These are phyloP conservation scores for Penicillium lividum DNA, from an alignment of 495 filamentous ascomycete genomes.

Conservation along the genomic window DNA sequence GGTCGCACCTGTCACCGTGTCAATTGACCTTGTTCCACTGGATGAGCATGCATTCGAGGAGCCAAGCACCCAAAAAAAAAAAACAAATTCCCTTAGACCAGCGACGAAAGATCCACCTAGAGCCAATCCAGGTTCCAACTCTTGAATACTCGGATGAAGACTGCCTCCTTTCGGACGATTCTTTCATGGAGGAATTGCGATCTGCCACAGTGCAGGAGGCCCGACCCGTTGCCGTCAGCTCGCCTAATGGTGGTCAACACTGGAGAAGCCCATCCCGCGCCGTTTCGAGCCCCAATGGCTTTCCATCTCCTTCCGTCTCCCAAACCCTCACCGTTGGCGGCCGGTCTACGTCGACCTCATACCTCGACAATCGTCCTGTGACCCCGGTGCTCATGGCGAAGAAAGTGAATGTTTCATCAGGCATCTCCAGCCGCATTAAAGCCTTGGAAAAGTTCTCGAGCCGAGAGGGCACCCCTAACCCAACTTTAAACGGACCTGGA, in stretches of 20 bases:
- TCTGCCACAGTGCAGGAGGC: conserved; percentile 81
- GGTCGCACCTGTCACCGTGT: conserved; percentile 18
- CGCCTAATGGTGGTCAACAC: conserved; percentile 52
- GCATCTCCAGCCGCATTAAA: conserved; percentile 88
- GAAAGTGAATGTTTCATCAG: conserved; percentile 79
- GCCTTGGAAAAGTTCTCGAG: conserved; percentile 75
- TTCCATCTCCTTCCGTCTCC: conserved; percentile 36
- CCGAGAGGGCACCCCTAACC: conserved; percentile 41
- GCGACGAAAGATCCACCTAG: conserved; percentile 51
- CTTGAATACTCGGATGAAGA: conserved; percentile 61
- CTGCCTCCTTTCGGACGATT: conserved; percentile 76
- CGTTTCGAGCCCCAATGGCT: conserved; percentile 49
- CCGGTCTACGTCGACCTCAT: conserved; percentile 43
- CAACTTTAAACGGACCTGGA: conserved; percentile 21
- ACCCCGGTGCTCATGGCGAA: conserved; percentile 56
- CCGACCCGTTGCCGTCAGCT: conserved; percentile 79
- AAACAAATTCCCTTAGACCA: conserved; percentile 34
- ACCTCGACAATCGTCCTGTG: conserved; percentile 29
- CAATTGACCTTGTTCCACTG: conserved; percentile 17
- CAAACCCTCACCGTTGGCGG: conserved; percentile 38
- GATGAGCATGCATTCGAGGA: conserved; percentile 26
- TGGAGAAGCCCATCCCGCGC: conserved; percentile 49
- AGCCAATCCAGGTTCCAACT: conserved; percentile 58
- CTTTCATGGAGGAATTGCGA: conserved; percentile 85
- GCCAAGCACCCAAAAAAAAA: conserved; percentile 19